These are phyloP conservation scores for Diaporthe amygdali DNA, from an alignment of 2,329 filamentous ascomycete genomes.

Conservation along the genomic window DNA sequence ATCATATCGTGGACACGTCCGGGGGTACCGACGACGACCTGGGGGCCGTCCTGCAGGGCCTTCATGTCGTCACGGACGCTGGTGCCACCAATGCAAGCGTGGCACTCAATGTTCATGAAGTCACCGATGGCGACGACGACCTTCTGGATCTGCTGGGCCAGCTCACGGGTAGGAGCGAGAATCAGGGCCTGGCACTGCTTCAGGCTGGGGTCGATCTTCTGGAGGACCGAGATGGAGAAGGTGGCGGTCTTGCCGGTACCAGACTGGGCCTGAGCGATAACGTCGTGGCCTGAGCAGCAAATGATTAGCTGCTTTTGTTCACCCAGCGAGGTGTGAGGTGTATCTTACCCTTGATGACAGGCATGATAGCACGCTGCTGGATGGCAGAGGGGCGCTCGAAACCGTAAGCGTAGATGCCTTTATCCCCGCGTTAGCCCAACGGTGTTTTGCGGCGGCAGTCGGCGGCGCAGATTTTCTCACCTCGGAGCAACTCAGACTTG, in stretches of 20 bases:
- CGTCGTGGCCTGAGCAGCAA: constrained; percentile 77
- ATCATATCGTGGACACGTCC: constrained; percentile 81
- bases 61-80: constrained; percentile 98
- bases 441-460: constrained; percentile 22
- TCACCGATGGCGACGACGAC: constrained; percentile 99
- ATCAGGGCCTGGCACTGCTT: constrained; percentile 95
- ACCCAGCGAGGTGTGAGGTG: background rate
- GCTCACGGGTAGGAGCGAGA: constrained; percentile 92
- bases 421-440: constrained; percentile 30
- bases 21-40: constrained; percentile 97
- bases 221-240: constrained; percentile 94
- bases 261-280: constrained; percentile 99
- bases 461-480: constrained; percentile 50
- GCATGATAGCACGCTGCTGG: constrained; percentile 99
- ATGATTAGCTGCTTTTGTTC: constrained; percentile 24
- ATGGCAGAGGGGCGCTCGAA: constrained; percentile 99
- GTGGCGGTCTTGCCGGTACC: constrained; percentile 97
- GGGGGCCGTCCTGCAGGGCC: constrained; percentile 96
- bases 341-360: constrained; percentile 93
- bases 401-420: constrained; percentile 98
- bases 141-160: constrained; percentile 97
- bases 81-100: constrained; percentile 97
- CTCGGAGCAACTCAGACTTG: constrained; percentile 96
- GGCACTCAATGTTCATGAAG: constrained; percentile 99
- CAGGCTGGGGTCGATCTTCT: constrained; percentile 92